These are phyloP conservation scores for Penicillium longicatenatum DNA, from an alignment of 495 filamentous ascomycete genomes.

Conservation along the genomic window DNA sequence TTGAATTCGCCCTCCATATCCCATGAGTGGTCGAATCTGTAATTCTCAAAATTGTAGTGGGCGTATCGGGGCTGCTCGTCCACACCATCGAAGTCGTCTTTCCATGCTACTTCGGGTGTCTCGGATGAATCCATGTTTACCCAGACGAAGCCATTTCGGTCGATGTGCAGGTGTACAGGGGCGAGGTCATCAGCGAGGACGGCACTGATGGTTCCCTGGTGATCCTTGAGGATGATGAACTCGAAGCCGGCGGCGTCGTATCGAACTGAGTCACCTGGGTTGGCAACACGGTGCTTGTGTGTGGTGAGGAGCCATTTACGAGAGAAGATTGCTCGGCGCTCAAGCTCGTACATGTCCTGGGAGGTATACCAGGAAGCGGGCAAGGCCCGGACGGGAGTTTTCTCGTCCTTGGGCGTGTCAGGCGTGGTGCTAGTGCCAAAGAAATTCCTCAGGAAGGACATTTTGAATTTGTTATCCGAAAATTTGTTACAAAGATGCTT, in stretches of 20 bases:
- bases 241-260: conserved; percentile 48
- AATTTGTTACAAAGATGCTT: background rate
- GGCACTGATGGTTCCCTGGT: conserved; percentile 45
- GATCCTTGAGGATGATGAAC: conserved; percentile 47
- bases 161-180: conserved; percentile 44
- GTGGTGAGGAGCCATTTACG: conserved; percentile 51
- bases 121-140: conserved; percentile 46
- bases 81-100: conserved; percentile 42
- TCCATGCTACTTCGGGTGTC: conserved; percentile 39
- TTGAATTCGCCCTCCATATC: conserved; percentile 48
- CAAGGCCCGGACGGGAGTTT: conserved; percentile 38
- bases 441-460: conserved; percentile 35
- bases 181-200: conserved; percentile 50
- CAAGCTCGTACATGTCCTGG: conserved; percentile 49
- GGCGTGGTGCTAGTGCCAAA: conserved; percentile 27
- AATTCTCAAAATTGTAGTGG: conserved; percentile 48
- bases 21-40: conserved; percentile 50
- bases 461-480: conserved; percentile 9
- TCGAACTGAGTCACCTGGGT: conserved; percentile 46
- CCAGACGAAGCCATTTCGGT: conserved; percentile 51
- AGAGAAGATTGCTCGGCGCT: conserved; percentile 51
- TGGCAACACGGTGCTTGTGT: conserved; percentile 45
- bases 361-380: conserved; percentile 51
- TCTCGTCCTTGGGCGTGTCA: conserved; percentile 16
- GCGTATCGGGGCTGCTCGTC: conserved; percentile 43